Evolutionary conservation across 495 filamentous ascomycete genomes (phyloP).

Genomic region (Astrocystis sublimbata): DNA sequence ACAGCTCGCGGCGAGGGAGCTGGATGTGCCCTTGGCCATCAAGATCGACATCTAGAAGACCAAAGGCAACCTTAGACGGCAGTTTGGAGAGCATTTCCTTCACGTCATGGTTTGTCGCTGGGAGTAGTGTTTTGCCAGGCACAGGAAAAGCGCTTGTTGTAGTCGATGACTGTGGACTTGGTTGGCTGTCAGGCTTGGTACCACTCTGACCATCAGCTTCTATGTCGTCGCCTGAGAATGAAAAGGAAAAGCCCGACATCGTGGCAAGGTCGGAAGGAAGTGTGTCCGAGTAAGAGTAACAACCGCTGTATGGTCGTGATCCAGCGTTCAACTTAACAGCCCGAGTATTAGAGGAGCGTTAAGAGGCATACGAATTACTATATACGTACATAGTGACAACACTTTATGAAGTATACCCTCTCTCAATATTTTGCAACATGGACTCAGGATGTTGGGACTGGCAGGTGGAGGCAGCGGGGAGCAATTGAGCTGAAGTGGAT

Average conservation of each 20-base stretch:
- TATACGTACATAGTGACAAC: too few species aligned
- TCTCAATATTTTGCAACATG: not conserved
- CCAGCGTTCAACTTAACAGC: too few species aligned
- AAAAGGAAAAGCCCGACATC: slow-evolving; percentile 66
- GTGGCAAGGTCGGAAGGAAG: not conserved
- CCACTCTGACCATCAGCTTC: slow-evolving; percentile 54
- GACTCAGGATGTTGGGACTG: not conserved
- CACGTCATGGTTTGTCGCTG: slow-evolving; percentile 45
- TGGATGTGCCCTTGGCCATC: slow-evolving; percentile 50
- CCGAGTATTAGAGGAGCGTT: too few species aligned
- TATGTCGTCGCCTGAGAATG: slow-evolving; percentile 83
- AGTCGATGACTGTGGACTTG: slow-evolving; percentile 25
- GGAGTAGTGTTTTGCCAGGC: slow-evolving; percentile 49
- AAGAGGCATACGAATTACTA: too few species aligned
- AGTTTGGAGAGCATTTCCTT: slow-evolving; percentile 63
- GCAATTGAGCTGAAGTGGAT: too few species aligned
- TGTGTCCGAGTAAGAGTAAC: not conserved
- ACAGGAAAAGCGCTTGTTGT: slow-evolving; percentile 51
- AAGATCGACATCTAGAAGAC: slow-evolving; percentile 57
- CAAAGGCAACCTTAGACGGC: slow-evolving; percentile 78
- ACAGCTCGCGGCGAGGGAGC: slow-evolving; percentile 83
- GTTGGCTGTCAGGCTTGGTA: slow-evolving; percentile 33
- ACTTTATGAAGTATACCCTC: not conserved
- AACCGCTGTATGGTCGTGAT: too few species aligned
- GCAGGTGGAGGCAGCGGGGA: not conserved